These are phyloP conservation scores for Melocanna baccifera DNA, from an alignment of 176 grass and related monocot species.

Conservation along the genomic window DNA sequence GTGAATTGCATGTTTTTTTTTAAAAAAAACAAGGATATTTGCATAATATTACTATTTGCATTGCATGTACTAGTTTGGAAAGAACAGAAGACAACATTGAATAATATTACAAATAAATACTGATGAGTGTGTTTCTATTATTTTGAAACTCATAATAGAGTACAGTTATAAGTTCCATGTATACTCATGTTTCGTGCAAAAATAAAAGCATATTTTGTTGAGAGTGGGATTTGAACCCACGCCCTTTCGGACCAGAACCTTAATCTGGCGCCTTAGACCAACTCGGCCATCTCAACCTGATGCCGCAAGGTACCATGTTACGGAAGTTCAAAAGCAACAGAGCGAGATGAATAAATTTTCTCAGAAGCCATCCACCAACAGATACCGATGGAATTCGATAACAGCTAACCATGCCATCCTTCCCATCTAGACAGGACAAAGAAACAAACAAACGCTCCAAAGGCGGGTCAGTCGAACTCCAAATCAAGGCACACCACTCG, in stretches of 20 bases:
- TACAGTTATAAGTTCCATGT: no score
- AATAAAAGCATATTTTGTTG: not conserved
- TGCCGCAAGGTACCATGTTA: rapidly evolving
- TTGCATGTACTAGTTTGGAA: not conserved
- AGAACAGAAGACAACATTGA: not conserved
- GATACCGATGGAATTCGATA: not conserved
- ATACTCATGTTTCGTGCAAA: no score
- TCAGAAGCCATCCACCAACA: not conserved
- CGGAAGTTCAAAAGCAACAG: not conserved
- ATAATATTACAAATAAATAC: not conserved
- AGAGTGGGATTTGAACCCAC: constrained; percentile 77
- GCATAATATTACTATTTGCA: not conserved
- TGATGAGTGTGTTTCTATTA: not conserved
- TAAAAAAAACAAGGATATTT: no score
- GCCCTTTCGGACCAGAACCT: constrained; percentile 70
- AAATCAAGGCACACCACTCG: not conserved
- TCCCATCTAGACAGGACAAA: not conserved
- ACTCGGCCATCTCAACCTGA: constrained; percentile 71
- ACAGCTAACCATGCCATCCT: not conserved
- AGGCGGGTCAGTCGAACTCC: not conserved
- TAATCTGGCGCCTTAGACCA: constrained; percentile 82
- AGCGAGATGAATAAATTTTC: not conserved
- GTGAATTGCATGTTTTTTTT: no score
- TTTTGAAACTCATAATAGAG: not conserved
- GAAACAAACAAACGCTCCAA: not conserved